Percentiles rank a stretch among this genome's conserved stretches.
These are phyloP conservation scores for Thermochaetoides dissita DNA, from an alignment of 2,329 filamentous ascomycete species.

Conservation along the genomic window DNA sequence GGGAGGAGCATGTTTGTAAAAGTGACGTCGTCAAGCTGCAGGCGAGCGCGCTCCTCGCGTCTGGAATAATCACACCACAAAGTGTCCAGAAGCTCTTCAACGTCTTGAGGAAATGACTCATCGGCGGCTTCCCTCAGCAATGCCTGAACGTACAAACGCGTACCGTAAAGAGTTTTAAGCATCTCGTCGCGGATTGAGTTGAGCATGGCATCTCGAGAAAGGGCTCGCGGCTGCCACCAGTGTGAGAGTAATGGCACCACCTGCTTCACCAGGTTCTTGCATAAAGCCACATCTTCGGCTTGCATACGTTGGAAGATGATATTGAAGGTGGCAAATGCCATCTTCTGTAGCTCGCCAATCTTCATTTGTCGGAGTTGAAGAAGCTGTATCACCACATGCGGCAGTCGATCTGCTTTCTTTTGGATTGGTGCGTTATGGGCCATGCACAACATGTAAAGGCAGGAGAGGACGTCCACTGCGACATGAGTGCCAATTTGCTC, in stretches of 20 bases:
- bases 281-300: constrained; percentile 53
- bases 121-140: constrained; percentile 31
- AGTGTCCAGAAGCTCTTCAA: constrained; percentile 55
- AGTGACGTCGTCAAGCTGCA: constrained; percentile 65
- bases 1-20: constrained; percentile 36
- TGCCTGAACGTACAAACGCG: constrained; percentile 48
- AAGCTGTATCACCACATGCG: constrained; percentile 43
- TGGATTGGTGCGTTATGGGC: constrained; percentile 55
- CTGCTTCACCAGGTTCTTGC: constrained; percentile 43
- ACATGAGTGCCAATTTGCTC: constrained; percentile 21
- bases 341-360: constrained; percentile 51
- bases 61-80: constrained; percentile 68
- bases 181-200: constrained; percentile 62
- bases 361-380: constrained; percentile 45
- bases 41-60: constrained; percentile 53
- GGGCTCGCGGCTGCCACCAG: constrained; percentile 63
- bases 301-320: constrained; percentile 49
- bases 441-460: constrained; percentile 48
- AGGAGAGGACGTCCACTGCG: constrained; percentile 47
- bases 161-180: constrained; percentile 54
- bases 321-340: constrained; percentile 66
- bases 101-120: constrained; percentile 25
- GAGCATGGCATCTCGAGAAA: constrained; percentile 45
- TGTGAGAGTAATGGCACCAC: constrained; percentile 58
- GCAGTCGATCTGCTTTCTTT: constrained; percentile 39